These are phyloP conservation scores for Peronosclerospora sorghi DNA, from an alignment of 352 stramenopile genomes.

Conservation along the genomic window DNA sequence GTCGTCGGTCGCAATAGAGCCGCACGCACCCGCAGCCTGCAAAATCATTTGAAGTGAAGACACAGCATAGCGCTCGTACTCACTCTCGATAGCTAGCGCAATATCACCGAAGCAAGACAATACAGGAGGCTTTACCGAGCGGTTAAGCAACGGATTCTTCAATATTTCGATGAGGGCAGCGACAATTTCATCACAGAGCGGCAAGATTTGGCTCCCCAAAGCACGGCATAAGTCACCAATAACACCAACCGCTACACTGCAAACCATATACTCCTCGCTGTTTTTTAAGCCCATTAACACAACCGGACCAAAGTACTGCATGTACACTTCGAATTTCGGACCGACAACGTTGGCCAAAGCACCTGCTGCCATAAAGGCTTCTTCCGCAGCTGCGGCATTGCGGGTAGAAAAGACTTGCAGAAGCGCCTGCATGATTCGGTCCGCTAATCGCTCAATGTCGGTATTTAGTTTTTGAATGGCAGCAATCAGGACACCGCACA, in stretches of 20 bases:
- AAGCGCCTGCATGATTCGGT: slow-evolving; percentile 93
- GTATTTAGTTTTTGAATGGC: slow-evolving; percentile 88
- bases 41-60: slow-evolving; percentile 79
- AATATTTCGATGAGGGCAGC: slow-evolving; percentile 89
- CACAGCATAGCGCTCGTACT: slow-evolving; percentile 84
- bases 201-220: slow-evolving; percentile 85
- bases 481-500: slow-evolving; percentile 89
- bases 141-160: slow-evolving; percentile 89
- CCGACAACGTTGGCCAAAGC: slow-evolving; percentile 90
- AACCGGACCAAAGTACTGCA: slow-evolving; percentile 88
- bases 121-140: slow-evolving; percentile 93
- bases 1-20: slow-evolving; percentile 85
- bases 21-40: slow-evolving; percentile 79
- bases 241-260: slow-evolving; percentile 90
- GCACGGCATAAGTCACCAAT: slow-evolving; percentile 92
- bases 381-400: slow-evolving; percentile 90
- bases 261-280: slow-evolving; percentile 94
- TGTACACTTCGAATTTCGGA: slow-evolving; percentile 92
- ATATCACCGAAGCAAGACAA: slow-evolving; percentile 96
- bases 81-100: slow-evolving; percentile 89
- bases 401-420: slow-evolving; percentile 91
- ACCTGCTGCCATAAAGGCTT: slow-evolving; percentile 92
- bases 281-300: slow-evolving; percentile 89
- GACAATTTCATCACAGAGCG: slow-evolving; percentile 92
- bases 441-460: slow-evolving; percentile 79